Percentiles rank a stretch among this genome's conserved stretches.
These are phyloP conservation scores for Globisporangium alternatum DNA, from an alignment of 352 stramenopile species.

Conservation along the genomic window DNA sequence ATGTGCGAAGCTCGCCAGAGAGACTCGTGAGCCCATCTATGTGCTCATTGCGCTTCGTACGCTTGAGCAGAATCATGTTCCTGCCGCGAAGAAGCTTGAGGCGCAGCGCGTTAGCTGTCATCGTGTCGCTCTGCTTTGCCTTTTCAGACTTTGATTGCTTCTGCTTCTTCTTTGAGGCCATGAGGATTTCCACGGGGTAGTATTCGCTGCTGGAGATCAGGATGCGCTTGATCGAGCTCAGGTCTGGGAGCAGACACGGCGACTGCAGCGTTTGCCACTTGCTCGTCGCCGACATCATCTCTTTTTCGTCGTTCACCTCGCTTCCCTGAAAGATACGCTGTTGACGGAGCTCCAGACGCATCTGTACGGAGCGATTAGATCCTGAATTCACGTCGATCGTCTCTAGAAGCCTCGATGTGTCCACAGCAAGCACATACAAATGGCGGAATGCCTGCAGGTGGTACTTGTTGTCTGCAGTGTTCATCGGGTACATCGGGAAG, in stretches of 20 bases:
- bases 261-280: slow-evolving; percentile 38
- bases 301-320: neutral
- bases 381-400: slow-evolving; percentile 72
- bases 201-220: slow-evolving; percentile 42
- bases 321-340: neutral
- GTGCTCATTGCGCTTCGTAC: slow-evolving; percentile 25
- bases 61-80: slow-evolving; percentile 66
- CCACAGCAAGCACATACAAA: slow-evolving; percentile 86
- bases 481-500: slow-evolving; percentile 92
- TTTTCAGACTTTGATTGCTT: neutral
- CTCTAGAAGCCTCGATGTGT: slow-evolving; percentile 67
- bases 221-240: slow-evolving; percentile 54
- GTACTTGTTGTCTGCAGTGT: slow-evolving; percentile 94
- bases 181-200: slow-evolving; percentile 69
- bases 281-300: neutral
- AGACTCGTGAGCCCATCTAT: slow-evolving; percentile 13
- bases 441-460: slow-evolving; percentile 89
- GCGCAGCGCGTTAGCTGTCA: slow-evolving; percentile 52
- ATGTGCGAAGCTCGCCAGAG: slow-evolving; percentile 19
- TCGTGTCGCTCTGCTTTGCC: neutral
- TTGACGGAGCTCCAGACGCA: slow-evolving; percentile 41
- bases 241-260: slow-evolving; percentile 70
- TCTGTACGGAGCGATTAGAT: slow-evolving; percentile 37
- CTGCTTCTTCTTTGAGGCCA: slow-evolving; percentile 13
- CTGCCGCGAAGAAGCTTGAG: slow-evolving; percentile 52